Conservation (phyloP, 345 rosid genomes). For the Noccaea caerulescens region DNA sequence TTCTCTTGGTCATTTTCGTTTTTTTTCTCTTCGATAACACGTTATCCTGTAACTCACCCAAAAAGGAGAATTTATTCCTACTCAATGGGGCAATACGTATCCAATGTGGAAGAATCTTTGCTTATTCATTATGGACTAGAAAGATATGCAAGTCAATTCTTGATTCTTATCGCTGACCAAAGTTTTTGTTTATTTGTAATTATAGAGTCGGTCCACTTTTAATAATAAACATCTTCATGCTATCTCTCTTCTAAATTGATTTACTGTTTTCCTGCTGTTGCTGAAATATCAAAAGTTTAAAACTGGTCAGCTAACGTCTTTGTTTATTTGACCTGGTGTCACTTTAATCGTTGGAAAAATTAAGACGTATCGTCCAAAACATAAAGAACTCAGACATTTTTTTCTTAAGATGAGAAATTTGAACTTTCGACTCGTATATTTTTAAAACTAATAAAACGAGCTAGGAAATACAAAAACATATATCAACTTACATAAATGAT, state of each 20-base stretch:
- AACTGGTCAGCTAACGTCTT: not conserved
- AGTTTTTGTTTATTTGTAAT: not conserved
- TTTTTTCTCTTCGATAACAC: not conserved
- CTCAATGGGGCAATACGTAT: not conserved
- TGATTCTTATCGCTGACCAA: not conserved
- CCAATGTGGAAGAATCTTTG: constrained; percentile 27
- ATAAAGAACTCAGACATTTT: not conserved
- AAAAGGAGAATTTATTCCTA: not conserved
- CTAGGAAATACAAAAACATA: not conserved
- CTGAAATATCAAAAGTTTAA: not conserved
- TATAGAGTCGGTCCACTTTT: not conserved
- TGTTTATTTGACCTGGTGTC: constrained; percentile 6
- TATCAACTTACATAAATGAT: not conserved
- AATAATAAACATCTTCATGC: not conserved
- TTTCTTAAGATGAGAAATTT: not conserved
- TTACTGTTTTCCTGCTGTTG: not conserved
- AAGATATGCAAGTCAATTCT: not conserved
- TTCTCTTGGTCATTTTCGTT: not conserved
- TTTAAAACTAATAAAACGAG: not conserved
- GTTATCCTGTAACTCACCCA: not conserved
- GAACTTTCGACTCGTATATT: not conserved
- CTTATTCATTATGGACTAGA: constrained; percentile 12
- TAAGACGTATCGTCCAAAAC: not conserved
- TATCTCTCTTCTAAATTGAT: not conserved
- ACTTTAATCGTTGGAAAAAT: constrained; percentile 9